Evolutionary conservation across 805 yeast species (phyloP), one percentile per base, ranked within the genome.

Genomic region (Kregervanrija delftensis): DNA sequence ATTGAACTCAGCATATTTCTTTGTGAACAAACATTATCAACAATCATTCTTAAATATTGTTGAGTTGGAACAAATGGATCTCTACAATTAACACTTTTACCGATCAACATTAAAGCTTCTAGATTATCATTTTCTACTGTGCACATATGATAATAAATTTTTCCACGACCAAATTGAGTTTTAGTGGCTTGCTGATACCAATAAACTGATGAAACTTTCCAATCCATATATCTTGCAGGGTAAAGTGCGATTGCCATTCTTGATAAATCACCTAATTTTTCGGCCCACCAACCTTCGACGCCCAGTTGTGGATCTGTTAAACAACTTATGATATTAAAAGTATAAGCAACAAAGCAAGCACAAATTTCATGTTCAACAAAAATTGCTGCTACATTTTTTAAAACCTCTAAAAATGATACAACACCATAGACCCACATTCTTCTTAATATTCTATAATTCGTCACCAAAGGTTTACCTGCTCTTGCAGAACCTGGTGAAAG

Each of bases 171-270:
- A 56, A 81, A 86, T 50, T 81, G 79, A 12, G 84, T 76, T 52
- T 77, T 76, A 77, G 85, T 76, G 3, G 95, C 81, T 28, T 78
- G 71, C 22, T 77, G 71, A 56, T 87, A 87, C 96, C 96, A 87
- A 59, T 79, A 79, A 60, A 85, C 89, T 1, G 95, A 83, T 46
- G 87, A 76, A 14, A 81, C 63, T 59, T 86, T 84, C 96, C 96
- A 87, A 61, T 87, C 95, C 51, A 86, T 84, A 58, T 77, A 83
- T 41, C 83, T 76, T 2, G 89, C 81, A 8, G 89, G 82, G 55
- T 85, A 86, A 37, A 86, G 66, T 0, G 95, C 93, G 53, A 87
- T 86, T 10, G 95, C 91, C 89, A 87, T 86, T 57, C 95, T 68
- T 33, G 91, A 82, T 51, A 87, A 66, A 59, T 87, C 96, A 33